Percentiles rank a stretch among this genome's conserved stretches.
phyloP scores from a whole-genome alignment of 2,329 filamentous ascomycete species.

The Zymoseptoria passerinii region DNA sequence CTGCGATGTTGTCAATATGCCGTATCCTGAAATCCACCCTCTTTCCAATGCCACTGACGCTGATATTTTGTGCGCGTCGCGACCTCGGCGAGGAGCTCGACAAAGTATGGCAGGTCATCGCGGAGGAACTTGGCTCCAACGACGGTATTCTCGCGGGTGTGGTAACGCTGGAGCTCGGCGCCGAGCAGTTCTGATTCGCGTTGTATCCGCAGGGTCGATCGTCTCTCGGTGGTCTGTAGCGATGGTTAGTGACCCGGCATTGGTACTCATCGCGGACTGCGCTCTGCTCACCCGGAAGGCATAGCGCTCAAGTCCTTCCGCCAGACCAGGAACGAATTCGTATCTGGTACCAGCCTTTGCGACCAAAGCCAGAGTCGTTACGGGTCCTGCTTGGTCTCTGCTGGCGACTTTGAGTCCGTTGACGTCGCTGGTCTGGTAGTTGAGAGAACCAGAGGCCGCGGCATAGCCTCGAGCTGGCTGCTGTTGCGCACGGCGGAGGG shows the following conservation, averaged over 20 bases:
- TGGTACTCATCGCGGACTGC: background rate
- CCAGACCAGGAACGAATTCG: conserved; percentile 79
- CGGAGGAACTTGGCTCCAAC: conserved; percentile 91
- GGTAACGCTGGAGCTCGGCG: conserved; percentile 76
- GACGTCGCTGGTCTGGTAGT: conserved; percentile 80
- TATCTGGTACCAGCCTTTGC: conserved; percentile 92
- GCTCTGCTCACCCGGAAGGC: conserved; percentile 74
- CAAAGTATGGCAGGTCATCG: conserved; percentile 93
- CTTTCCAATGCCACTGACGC: conserved; percentile 35
- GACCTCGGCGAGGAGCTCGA: conserved; percentile 90
- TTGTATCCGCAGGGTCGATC: conserved; percentile 84
- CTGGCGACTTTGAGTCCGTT: conserved; percentile 87
- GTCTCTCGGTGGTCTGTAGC: conserved; percentile 68
- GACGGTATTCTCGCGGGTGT: conserved; percentile 88
- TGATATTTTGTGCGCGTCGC: conserved; percentile 80
- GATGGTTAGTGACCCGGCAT: conserved; percentile 12
- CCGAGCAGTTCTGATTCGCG: conserved; percentile 94
- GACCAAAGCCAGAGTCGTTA: conserved; percentile 83
- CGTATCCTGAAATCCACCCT: conserved; percentile 4
- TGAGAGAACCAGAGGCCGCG: conserved; percentile 65
- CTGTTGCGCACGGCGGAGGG: conserved; percentile 52
- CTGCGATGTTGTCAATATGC: conserved; percentile 41
- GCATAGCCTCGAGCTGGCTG: conserved; percentile 55
- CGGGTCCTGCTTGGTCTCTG: conserved; percentile 79
- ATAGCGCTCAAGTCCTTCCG: conserved; percentile 85